A percentile compares a stretch with the other conserved stretches of the same genome.
These are phyloP conservation scores for Diophrys sp. DNA, from an alignment of 73 alveolate species.

Conservation along the genomic window DNA sequence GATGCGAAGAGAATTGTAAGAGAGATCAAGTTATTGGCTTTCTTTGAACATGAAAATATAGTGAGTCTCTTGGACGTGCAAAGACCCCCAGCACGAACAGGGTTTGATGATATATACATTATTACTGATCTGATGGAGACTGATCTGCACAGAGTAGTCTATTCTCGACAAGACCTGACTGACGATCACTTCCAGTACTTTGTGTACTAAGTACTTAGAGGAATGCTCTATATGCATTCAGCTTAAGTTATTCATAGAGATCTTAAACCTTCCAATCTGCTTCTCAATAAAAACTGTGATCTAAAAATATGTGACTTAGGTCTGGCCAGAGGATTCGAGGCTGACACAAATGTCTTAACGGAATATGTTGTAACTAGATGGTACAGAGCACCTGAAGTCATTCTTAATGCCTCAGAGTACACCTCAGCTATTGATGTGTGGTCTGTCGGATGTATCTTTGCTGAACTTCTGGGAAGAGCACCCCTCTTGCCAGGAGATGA, in stretches of 20 bases:
- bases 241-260: conserved; percentile 84
- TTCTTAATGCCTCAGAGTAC: conserved; percentile 79
- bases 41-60: conserved; percentile 84
- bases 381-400: conserved; percentile 89
- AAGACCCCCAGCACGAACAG: conserved; percentile 64
- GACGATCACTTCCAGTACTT: conserved; percentile 68
- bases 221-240: conserved; percentile 70
- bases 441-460: conserved; percentile 84
- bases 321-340: conserved; percentile 64
- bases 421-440: conserved; percentile 77
- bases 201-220: conserved; percentile 72
- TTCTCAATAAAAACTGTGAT: conserved; percentile 49
- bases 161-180: conserved; percentile 61
- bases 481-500: conserved; percentile 92
- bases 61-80: conserved; percentile 77
- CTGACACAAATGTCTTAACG: conserved; percentile 52
- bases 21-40: conserved; percentile 74
- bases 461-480: conserved; percentile 87
- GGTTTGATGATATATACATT: conserved; percentile 74
- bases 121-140: conserved; percentile 83
- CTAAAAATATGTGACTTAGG: conserved; percentile 74
- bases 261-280: conserved; percentile 60
- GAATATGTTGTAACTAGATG: conserved; percentile 87
- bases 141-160: conserved; percentile 74
- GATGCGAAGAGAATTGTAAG: conserved; percentile 88